phyloP scores from a whole-genome alignment of 1,284 basidiomycete species.

The Sutorius eximius region DNA sequence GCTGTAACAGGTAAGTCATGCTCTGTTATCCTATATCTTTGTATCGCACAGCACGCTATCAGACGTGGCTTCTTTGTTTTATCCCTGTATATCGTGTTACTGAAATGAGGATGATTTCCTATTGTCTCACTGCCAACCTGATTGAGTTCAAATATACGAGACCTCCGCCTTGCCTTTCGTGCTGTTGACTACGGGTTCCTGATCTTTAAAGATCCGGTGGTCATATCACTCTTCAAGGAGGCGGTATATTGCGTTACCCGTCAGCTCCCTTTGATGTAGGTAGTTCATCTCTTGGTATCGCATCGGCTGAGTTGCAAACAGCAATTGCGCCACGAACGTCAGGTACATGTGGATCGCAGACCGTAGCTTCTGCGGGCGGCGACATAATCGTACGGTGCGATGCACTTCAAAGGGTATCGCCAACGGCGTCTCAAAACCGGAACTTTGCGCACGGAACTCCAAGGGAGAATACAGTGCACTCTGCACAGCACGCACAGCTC shows the following conservation, averaged over 20 bases:
- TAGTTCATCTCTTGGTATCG: not conserved
- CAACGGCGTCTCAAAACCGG: conserved; percentile 2
- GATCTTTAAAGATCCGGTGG: not conserved
- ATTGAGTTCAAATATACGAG: not conserved
- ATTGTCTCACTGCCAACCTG: not conserved
- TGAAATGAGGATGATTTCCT: not conserved
- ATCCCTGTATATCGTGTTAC: not conserved
- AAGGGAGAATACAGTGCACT: not conserved
- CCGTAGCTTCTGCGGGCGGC: not conserved
- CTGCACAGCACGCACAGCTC: conserved; percentile 14
- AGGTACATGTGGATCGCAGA: not conserved
- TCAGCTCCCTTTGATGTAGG: not conserved
- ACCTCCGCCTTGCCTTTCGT: not conserved
- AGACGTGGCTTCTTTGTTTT: not conserved
- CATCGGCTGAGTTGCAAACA: not conserved
- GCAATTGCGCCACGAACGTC: not conserved
- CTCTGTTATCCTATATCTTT: not conserved
- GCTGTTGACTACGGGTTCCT: not conserved
- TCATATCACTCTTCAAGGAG: not conserved
- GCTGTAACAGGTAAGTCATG: not conserved
- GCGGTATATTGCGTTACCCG: not conserved
- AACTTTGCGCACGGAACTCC: not conserved
- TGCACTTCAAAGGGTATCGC: not conserved
- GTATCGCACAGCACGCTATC: not conserved
- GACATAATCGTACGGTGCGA: not conserved